phyloP scores from a whole-genome alignment of 164 flowering plant genomes.

The Vitis rupestris region DNA sequence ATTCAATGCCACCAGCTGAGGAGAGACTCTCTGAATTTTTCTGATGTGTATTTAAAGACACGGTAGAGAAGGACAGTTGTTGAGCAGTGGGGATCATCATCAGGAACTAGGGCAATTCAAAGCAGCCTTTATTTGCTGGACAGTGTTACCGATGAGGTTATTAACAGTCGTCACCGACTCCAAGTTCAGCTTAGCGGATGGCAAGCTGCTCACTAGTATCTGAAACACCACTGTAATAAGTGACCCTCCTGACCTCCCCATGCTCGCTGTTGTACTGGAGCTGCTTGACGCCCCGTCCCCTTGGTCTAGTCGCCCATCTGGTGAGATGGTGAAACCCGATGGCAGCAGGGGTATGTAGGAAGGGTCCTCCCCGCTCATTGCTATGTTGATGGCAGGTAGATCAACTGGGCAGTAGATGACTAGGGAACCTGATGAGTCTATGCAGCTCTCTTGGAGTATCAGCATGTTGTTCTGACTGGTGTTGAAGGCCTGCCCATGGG shows the following conservation, averaged over 20 bases:
- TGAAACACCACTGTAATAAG: constrained; percentile 78
- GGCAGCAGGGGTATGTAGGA: constrained; percentile 73
- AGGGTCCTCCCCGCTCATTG: constrained; percentile 83
- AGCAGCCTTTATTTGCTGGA: constrained; percentile 76
- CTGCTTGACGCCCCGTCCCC: constrained; percentile 38
- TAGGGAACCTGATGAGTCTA: constrained; percentile 68
- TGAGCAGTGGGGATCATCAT: constrained; percentile 12
- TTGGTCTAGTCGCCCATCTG: constrained; percentile 50
- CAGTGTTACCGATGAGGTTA: constrained; percentile 71
- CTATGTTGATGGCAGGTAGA: constrained; percentile 59
- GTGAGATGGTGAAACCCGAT: constrained; percentile 74
- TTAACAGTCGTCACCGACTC: constrained; percentile 76
- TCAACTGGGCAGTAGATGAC: constrained; percentile 79
- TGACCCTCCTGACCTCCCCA: constrained; percentile 50
- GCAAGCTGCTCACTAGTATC: constrained; percentile 70
- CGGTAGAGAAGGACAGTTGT: constrained; percentile 20
- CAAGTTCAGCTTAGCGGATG: constrained; percentile 63
- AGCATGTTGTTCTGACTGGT: constrained; percentile 77
- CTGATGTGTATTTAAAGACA: constrained; percentile 37
- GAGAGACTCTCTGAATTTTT: constrained; percentile 18
- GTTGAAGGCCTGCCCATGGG: constrained; percentile 46
- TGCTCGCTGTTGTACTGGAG: constrained; percentile 23
- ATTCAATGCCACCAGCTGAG: constrained; percentile 29
- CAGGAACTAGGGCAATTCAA: constrained; percentile 53
- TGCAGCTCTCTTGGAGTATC: constrained; percentile 85